These are phyloP conservation scores for Pseudogymnoascus sp. DNA, from an alignment of 2,329 filamentous ascomycete genomes.

Conservation along the genomic window DNA sequence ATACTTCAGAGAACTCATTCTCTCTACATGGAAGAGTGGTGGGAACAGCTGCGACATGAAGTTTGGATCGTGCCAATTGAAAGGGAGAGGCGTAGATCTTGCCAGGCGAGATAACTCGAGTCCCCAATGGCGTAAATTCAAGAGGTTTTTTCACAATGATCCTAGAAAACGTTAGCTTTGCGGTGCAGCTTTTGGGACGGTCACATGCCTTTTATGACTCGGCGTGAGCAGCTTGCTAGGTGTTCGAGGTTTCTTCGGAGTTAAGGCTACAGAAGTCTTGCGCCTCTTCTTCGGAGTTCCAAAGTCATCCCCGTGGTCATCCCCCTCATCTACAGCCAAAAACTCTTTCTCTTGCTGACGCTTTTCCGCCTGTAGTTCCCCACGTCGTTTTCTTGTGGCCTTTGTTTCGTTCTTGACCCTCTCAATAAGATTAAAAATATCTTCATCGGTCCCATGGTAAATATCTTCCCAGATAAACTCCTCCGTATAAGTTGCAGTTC, in stretches of 20 bases:
- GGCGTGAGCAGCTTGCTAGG: slow-evolving; percentile 42
- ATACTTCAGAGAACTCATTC: slow-evolving; percentile 83
- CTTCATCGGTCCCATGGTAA: slow-evolving; percentile 39
- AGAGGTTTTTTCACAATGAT: slow-evolving; percentile 77
- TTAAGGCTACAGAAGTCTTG: slow-evolving; percentile 35
- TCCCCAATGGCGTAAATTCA: slow-evolving; percentile 93
- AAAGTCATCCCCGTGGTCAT: slow-evolving; percentile 26
- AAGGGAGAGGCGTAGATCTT: slow-evolving; percentile 78
- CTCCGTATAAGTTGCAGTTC: slow-evolving; percentile 83
- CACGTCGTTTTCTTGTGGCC: slow-evolving; percentile 43
- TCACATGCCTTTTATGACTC: slow-evolving; percentile 49
- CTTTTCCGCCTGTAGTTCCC: slow-evolving; percentile 19
- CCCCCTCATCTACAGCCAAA: slow-evolving; percentile 27
- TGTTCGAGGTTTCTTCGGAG: slow-evolving; percentile 31
- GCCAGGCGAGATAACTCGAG: slow-evolving; percentile 68
- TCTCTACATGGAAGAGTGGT: slow-evolving; percentile 84
- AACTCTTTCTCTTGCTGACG: slow-evolving; percentile 27
- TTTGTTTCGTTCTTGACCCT: slow-evolving; percentile 63
- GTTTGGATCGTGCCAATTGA: slow-evolving; percentile 75
- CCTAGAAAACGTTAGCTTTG: slow-evolving; percentile 24
- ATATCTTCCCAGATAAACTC: slow-evolving; percentile 89
- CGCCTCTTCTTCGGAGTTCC: slow-evolving; percentile 51
- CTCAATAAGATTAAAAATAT: slow-evolving; percentile 19
- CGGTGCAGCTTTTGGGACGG: neutral
- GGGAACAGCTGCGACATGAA: slow-evolving; percentile 92